These are phyloP conservation scores for Solanum commersonii DNA, from an alignment of 257 asterid genomes.

Conservation along the genomic window DNA sequence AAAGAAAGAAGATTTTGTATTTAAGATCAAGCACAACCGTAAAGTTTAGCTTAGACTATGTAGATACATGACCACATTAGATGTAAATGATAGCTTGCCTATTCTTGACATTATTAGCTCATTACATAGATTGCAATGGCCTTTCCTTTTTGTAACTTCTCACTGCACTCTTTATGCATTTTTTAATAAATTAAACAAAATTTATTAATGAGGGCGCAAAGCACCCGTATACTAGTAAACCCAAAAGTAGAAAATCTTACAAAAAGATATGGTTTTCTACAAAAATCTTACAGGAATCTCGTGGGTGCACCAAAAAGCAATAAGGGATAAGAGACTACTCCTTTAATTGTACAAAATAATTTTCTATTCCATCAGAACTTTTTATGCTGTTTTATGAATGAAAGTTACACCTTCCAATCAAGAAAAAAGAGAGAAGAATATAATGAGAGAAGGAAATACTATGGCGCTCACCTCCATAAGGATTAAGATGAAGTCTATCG, in stretches of 20 bases:
- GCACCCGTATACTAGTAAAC: neutral
- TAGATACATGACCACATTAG: neutral
- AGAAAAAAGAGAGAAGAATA: neutral
- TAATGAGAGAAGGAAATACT: neutral
- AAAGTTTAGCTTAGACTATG: neutral
- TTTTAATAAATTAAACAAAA: neutral
- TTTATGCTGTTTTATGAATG: neutral
- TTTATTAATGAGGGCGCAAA: neutral
- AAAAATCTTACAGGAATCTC: neutral
- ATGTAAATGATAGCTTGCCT: neutral
- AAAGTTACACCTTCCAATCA: neutral
- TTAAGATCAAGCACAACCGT: neutral
- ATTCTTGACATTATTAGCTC: neutral
- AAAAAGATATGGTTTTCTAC: neutral
- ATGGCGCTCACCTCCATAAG: conserved; percentile 47
- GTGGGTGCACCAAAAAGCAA: neutral
- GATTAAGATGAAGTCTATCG: conserved; percentile 63
- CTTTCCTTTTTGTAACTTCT: neutral
- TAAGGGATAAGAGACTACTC: neutral
- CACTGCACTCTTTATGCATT: neutral
- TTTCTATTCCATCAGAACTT: neutral
- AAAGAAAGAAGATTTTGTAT: neutral
- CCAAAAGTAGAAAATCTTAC: neutral
- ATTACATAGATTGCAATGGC: neutral
- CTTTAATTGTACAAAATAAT: neutral